Evolutionary conservation across 805 yeast genomes (phyloP).

Genomic region (Lachancea sp.): DNA sequence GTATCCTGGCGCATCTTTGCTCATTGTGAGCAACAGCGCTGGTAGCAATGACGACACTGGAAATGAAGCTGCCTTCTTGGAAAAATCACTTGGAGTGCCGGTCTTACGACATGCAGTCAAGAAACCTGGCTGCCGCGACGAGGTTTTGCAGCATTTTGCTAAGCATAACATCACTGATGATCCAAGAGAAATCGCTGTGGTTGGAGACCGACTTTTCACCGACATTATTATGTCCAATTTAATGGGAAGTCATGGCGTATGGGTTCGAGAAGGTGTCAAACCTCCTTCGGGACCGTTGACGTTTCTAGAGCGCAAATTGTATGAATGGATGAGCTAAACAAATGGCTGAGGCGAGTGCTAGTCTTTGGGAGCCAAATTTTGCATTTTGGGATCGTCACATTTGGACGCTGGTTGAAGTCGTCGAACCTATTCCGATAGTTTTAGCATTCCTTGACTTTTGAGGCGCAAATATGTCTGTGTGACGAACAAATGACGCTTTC

Average conservation of each 20-base stretch:
- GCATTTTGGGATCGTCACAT: no score
- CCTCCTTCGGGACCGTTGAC: constrained; percentile 6
- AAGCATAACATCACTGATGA: constrained; percentile 38
- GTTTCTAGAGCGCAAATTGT: constrained; percentile 5
- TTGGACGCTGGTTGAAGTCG: no score
- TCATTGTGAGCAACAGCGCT: constrained; percentile 88
- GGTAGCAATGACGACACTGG: constrained; percentile 76
- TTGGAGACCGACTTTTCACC: constrained; percentile 89
- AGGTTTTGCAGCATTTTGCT: constrained; percentile 55
- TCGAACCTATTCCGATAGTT: no score
- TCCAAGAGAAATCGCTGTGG: constrained; percentile 67
- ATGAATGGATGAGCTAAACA: constrained; percentile 1
- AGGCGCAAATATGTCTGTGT: no score
- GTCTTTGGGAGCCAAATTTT: no score
- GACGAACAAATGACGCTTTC: no score
- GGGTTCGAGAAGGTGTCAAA: constrained; percentile 74
- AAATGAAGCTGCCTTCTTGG: constrained; percentile 55
- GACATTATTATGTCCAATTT: constrained; percentile 90
- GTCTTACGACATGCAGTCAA: constrained; percentile 68
- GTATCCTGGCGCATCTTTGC: constrained; percentile 57
- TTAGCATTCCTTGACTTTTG: no score
- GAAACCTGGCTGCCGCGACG: constrained; percentile 75
- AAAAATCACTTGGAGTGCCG: constrained; percentile 56
- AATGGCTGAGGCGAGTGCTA: no score
- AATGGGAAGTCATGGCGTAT: constrained; percentile 82